Evolutionary conservation across 192 early-diverging fungal species (phyloP).

Genomic region (Entomortierella chlamydospora): DNA sequence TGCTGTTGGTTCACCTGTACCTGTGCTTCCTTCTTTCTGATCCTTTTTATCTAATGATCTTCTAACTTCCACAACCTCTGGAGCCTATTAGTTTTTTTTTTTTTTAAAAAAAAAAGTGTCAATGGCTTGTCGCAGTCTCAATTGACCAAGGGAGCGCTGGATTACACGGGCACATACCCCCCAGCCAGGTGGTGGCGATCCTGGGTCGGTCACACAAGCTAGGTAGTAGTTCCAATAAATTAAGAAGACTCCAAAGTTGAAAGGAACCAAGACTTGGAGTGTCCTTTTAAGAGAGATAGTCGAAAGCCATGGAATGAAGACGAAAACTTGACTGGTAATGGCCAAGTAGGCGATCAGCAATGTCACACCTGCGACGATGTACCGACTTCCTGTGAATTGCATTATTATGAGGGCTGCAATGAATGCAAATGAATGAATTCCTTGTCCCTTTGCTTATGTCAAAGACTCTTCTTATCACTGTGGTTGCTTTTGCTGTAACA

Average conservation of each 20-base stretch:
- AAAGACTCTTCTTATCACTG: too few relatives aligned
- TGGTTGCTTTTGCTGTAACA: too few relatives aligned
- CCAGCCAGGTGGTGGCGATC: constrained; percentile 75
- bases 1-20: neutral
- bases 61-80: neutral
- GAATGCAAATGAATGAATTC: neutral
- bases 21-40: neutral
- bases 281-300: constrained; percentile 15
- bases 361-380: constrained; percentile 66
- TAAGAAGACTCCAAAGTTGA: constrained; percentile 82
- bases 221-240: constrained; percentile 91
- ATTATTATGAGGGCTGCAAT: neutral
- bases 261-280: constrained; percentile 69
- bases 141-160: too few relatives aligned
- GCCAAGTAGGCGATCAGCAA: constrained; percentile 37
- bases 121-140: too few relatives aligned
- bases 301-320: constrained; percentile 45
- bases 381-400: constrained; percentile 50
- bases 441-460: too few relatives aligned
- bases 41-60: neutral
- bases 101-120: neutral
- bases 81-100: too few relatives aligned
- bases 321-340: constrained; percentile 34
- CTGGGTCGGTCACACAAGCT: constrained; percentile 81
- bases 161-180: constrained; percentile 50